These are phyloP conservation scores for Arctostaphylos glauca DNA, from an alignment of 148 eudicot species.

Conservation along the genomic window DNA sequence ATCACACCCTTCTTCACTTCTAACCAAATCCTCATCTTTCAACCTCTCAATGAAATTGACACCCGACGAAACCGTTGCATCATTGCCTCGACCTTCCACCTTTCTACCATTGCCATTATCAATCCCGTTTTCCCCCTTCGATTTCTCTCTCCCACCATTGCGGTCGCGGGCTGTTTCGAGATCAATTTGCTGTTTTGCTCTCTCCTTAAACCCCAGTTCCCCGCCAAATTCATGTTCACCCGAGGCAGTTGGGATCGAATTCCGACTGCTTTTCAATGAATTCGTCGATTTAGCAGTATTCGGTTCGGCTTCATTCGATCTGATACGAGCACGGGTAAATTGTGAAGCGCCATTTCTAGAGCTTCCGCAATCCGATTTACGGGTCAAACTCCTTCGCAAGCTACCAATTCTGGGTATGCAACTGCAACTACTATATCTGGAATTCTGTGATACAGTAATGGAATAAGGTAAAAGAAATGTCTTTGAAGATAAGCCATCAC, in stretches of 20 bases:
- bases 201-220: conserved; percentile 29
- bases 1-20: conserved; percentile 19
- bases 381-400: not conserved
- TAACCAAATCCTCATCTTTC: conserved; percentile 29
- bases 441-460: not conserved
- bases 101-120: not conserved
- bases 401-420: not conserved
- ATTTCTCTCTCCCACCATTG: not conserved
- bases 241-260: conserved; percentile 21
- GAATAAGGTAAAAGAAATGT: conserved; percentile 7
- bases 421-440: not conserved
- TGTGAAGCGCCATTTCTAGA: conserved; percentile 4
- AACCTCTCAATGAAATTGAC: conserved; percentile 18
- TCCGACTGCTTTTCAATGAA: not conserved
- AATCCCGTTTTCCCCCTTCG: conserved; percentile 1
- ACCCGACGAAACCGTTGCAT: not conserved
- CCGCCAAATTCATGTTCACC: conserved; percentile 25
- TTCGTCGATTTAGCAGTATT: not conserved
- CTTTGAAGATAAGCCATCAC: conserved; percentile 18
- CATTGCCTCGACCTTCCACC: not conserved
- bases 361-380: not conserved
- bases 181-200: conserved; percentile 13
- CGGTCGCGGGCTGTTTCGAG: not conserved
- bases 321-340: conserved; percentile 6
- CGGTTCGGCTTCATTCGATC: not conserved